phyloP scores from a whole-genome alignment of 495 filamentous ascomycete species.

The Diplogelasinospora grovesii region DNA sequence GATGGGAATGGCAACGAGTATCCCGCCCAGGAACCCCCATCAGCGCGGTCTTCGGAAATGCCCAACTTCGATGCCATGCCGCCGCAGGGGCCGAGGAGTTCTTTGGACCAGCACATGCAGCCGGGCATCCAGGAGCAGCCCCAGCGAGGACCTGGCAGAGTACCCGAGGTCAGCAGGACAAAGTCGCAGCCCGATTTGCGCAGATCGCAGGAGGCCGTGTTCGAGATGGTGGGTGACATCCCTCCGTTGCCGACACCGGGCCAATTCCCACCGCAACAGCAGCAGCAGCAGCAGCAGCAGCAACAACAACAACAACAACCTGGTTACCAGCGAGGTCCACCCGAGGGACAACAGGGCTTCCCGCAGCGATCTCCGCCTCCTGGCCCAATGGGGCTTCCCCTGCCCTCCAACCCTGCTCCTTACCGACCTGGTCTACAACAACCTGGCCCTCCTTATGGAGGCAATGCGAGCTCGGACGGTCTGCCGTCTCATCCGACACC shows the following conservation, averaged over 20 bases:
- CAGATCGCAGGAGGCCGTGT: conserved; percentile 55
- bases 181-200: conserved; percentile 66
- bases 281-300: conserved; percentile 12
- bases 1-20: conserved; percentile 21
- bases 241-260: conserved; percentile 45
- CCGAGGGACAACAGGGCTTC: conserved; percentile 10
- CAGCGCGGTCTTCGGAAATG: conserved; percentile 47
- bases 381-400: conserved; percentile 25
- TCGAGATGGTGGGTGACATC: conserved; percentile 62
- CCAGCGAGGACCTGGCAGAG: conserved; percentile 36
- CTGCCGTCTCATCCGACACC: conserved; percentile 75
- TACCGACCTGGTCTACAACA: conserved; percentile 25
- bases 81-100: conserved; percentile 35
- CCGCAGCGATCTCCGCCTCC: conserved; percentile 21
- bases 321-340: conserved; percentile 2
- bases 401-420: conserved; percentile 26
- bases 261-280: conserved; percentile 30
- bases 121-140: conserved; percentile 25
- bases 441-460: no score
- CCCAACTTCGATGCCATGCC: conserved; percentile 70
- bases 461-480: conserved; percentile 41
- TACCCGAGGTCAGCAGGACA: conserved; percentile 44
- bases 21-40: conserved; percentile 22
- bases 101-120: conserved; percentile 41
- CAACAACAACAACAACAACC: conserved; percentile 4